Base-by-base conservation (phyloP, 2,329 filamentous ascomycete species). In the Colletotrichum brevisporum region DNA sequence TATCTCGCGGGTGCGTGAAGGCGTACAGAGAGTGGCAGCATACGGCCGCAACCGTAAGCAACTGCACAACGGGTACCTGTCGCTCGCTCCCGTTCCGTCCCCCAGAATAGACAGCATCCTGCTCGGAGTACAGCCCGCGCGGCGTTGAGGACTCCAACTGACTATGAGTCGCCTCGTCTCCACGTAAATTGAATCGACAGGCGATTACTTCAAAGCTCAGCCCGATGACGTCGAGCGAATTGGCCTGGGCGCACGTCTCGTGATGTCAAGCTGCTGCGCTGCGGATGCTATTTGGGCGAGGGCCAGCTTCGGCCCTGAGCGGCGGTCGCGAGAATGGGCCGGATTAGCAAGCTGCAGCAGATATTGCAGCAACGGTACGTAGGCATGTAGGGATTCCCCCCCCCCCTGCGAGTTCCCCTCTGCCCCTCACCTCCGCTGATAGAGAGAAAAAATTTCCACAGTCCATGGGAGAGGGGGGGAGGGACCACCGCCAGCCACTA, bases 241-340 rank as follows among this genome's bases (percentile, higher is more conserved):
- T 69, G 66, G 55, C 56, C 66, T 26, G 56, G 66, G 66, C 62
- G 62, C 16, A 39, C 18, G 66, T 69, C 66, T 69, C 66, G 66
- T 69, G 66, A 69, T 69, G 55, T 69, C 56, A 66, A 51, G 48
- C 50, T 66, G 66, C 62, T 69, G 66, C 66, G 66, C 62, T 69
- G 66, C 66, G 66, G 66, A 69, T 55, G 51, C 43, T 47, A 52
- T 55, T 59, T 69, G 15, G 62, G 62, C 51, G 66, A 60, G 55
- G 43, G 26, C 55, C 66, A 66, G 15, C 52, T 21, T 31, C n/a
- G 51, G 48, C 36, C 55, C 65, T 57, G 62, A 60, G 62, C 66
- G 62, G 31, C 43, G 55, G 62, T 55, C 41, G 62, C 62, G 62
- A 60, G 50, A 61, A 66, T 69, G 55, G 66, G 61, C 66, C 66